Percentiles rank a stretch among this genome's conserved stretches.
Evolutionary conservation across 1,284 basidiomycete species (phyloP).

Genomic region (Irpex sp.): DNA sequence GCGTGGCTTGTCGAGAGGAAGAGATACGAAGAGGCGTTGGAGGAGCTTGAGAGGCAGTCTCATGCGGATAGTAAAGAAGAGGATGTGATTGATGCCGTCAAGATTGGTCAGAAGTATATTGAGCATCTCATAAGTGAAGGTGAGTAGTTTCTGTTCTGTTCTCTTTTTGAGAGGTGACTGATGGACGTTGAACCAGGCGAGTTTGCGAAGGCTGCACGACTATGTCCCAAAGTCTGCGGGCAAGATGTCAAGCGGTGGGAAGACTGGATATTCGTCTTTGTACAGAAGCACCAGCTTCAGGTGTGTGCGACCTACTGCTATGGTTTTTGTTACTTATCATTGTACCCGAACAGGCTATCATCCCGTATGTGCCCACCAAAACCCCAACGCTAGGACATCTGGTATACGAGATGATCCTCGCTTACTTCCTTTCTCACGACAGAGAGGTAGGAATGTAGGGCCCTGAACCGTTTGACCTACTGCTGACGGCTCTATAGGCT

Average conservation of each 20-base stretch:
- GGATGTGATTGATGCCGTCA: slow-evolving; percentile 54
- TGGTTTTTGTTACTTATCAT: not conserved
- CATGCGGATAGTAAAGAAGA: slow-evolving; percentile 24
- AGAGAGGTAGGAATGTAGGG: slow-evolving; percentile 44
- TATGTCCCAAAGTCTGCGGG: slow-evolving; percentile 86
- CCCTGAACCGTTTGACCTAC: slow-evolving; percentile 3
- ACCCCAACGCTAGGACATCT: slow-evolving; percentile 76
- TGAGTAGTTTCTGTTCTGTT: slow-evolving; percentile 24
- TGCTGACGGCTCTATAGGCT: slow-evolving; percentile 36
- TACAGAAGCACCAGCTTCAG: slow-evolving; percentile 76
- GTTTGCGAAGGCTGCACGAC: slow-evolving; percentile 75
- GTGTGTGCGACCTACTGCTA: slow-evolving; percentile 33
- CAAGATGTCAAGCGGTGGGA: slow-evolving; percentile 85
- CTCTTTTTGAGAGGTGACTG: not conserved
- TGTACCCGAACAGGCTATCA: slow-evolving; percentile 55
- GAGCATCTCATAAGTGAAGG: slow-evolving; percentile 75
- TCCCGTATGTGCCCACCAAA: slow-evolving; percentile 84
- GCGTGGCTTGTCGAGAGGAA: slow-evolving; percentile 83
- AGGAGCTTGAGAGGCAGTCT: slow-evolving; percentile 61
- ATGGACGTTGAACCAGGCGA: slow-evolving; percentile 44
- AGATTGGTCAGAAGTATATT: slow-evolving; percentile 82
- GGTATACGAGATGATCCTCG: slow-evolving; percentile 95
- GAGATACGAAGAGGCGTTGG: slow-evolving; percentile 86
- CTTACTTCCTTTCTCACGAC: slow-evolving; percentile 80
- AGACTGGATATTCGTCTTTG: slow-evolving; percentile 91